These are phyloP conservation scores for Cordia subcordata DNA, from an alignment of 257 asterid species.

Conservation along the genomic window DNA sequence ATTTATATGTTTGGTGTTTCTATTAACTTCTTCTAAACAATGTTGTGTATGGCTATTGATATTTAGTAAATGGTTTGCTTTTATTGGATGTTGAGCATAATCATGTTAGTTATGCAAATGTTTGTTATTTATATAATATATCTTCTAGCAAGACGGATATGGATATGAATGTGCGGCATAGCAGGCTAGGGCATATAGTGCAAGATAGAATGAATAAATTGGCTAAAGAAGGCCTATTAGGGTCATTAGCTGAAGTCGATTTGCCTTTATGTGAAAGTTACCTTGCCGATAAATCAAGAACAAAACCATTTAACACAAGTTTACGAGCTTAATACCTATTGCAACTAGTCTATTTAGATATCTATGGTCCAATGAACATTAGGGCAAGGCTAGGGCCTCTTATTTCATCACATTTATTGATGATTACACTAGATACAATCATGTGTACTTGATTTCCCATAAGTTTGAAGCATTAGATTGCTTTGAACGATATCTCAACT, in stretches of 20 bases:
- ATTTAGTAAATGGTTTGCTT: no score
- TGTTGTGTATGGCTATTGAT: no score
- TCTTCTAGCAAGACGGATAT: no score
- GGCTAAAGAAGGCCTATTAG: background rate
- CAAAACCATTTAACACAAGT: background rate
- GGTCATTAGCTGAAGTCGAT: background rate
- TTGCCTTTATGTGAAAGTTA: background rate
- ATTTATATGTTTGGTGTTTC: no score
- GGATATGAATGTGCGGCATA: background rate
- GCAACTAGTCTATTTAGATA: slow-evolving; percentile 1
- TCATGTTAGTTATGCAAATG: no score
- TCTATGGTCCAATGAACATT: background rate
- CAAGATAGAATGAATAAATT: background rate
- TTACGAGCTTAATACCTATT: background rate
- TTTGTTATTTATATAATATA: no score
- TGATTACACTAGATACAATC: background rate
- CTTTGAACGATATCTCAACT: background rate
- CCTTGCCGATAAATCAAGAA: background rate
- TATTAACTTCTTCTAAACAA: no score
- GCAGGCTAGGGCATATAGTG: background rate
- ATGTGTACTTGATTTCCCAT: slow-evolving; percentile 7
- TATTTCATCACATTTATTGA: slow-evolving; percentile 6
- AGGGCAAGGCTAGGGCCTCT: background rate
- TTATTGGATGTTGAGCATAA: no score
- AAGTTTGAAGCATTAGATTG: slow-evolving; percentile 3